Conservation (phyloP, 345 rosid species). For the Rhizophora mangle region DNA sequence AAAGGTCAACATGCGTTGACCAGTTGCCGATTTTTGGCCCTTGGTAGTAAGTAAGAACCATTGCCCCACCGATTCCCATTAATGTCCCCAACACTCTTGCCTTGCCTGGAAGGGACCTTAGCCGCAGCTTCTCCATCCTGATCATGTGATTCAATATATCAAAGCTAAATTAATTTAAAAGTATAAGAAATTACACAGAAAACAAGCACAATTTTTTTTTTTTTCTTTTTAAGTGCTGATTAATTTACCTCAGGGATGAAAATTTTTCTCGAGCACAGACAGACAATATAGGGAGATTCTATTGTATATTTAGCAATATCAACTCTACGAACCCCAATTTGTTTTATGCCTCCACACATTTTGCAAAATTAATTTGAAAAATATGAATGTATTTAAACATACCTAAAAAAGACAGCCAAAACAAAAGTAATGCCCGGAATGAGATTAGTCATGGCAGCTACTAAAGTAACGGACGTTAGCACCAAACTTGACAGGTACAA, state of each 20-base stretch:
- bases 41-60: constrained; percentile 53
- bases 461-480: constrained; percentile 2
- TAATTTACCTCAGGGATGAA: too few relatives aligned
- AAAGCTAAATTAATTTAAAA: too few relatives aligned
- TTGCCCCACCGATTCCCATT: constrained; percentile 55
- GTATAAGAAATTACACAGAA: too few relatives aligned
- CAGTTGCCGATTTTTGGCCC: constrained; percentile 34
- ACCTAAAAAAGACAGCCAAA: constrained; percentile 10
- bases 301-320: too few relatives aligned
- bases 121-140: constrained; percentile 46
- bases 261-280: too few relatives aligned
- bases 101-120: constrained; percentile 33
- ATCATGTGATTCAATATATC: not conserved
- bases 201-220: too few relatives aligned
- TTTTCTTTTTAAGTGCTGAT: too few relatives aligned
- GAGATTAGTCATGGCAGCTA: constrained; percentile 9
- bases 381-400: not conserved
- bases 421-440: constrained; percentile 7
- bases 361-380: too few relatives aligned
- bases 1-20: constrained; percentile 38
- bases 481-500: not conserved
- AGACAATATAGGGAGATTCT: too few relatives aligned
- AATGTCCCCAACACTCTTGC: constrained; percentile 54
- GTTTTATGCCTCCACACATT: too few relatives aligned
- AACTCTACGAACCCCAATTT: too few relatives aligned